Base-by-base conservation (phyloP, 2,329 filamentous ascomycete species). In the Chrysosphaeria jannelii region DNA sequence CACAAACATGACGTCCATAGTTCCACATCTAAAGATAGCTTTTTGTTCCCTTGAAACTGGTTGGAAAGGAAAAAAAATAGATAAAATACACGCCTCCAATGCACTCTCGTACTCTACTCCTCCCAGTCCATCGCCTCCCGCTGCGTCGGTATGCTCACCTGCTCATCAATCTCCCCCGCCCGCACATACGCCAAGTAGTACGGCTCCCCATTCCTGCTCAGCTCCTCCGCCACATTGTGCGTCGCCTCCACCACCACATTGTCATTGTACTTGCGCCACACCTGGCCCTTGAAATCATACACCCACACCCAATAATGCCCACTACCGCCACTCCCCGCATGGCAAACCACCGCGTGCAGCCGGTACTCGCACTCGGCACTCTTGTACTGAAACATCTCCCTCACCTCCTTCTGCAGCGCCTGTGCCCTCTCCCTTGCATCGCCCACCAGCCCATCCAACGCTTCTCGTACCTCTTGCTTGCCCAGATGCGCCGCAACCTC, bases 221-320 rank as follows among this genome's bases (percentile, higher is more conserved):
- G 52, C 29, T 59, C 53, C 13, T 58, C 51, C 19, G 93, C 72
- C 23, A 90, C 72, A 23, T 68, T 58, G 10, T 52, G 50, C 6
- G 57, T 51, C 28, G 56, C 50, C 31, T 72, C 62, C 3, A 60
- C 66, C 13, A 97, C 78, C 10, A 55, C 56, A 25, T 69, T 68
- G 36, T 97, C 85, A 39, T 97, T 97, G 51, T 91, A 97, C 37
- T 74, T 76, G 27, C 78, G 67, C 79, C 85, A 97, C 11, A 79
- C 50, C 17, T 64, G 47, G 22, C 62, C 58, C 31, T 67, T 58
- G 41, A 89, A 89, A 45, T 93, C 85, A 37, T 66, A 72, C 31
- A 97, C 88, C 57, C 79, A 91, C 21, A 91, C 76, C 68, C 76
- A 91, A 46, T 93, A 97, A 42, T 97, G 85, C 0, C 85, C 85